Base-by-base conservation (phyloP, 805 yeast species). In the Teunomyces panamensis region DNA sequence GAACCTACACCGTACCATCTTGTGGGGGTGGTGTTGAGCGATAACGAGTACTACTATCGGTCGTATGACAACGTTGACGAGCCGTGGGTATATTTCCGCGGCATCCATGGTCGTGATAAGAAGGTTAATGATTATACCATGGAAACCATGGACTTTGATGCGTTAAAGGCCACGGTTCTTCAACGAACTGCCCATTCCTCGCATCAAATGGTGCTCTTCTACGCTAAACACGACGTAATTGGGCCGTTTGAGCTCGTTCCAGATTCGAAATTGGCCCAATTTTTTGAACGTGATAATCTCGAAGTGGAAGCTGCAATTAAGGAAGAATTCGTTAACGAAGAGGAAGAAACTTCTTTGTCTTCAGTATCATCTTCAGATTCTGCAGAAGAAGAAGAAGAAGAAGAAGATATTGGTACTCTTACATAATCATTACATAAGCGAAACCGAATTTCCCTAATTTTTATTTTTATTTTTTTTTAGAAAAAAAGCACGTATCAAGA, bases 11-110 rank as follows among this genome's bases (percentile, higher is more conserved):
- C 55, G 20, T 71, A 69, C 50, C 35, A 45, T 2, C 58, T 71
- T 10, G 49, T 62, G 0, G 71, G 73, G 1, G 63, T 69, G 14
- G 57, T 70, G 13, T 36, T 68, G n/a, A 58, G 63, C 3, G 73
- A 65, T 30, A 34, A 52, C 7, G 62, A 62, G 35, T 72, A 63
- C 51, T 65, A 57, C 42, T 65, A 63, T 52, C 56, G 53, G 30
- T 37, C 41, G 9, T n/a, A 10, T 24, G 14, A 9, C 11, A 47
- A 53, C 43, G 48, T 47, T 2, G 56, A 46, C 24, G 57, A 55
- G 28, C 52, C 54, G 4, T 65, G 69, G 69, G 56, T 58, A 1
- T 53, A 55, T 42, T 56, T 56, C 43, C 46, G 50, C 9, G 56
- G 56, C 9, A 42, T 49, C 13, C 14, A 14, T 27, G 44, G 42